phyloP scores from a whole-genome alignment of 2,329 filamentous ascomycete genomes.

The Pestalotiopsis sp. region DNA sequence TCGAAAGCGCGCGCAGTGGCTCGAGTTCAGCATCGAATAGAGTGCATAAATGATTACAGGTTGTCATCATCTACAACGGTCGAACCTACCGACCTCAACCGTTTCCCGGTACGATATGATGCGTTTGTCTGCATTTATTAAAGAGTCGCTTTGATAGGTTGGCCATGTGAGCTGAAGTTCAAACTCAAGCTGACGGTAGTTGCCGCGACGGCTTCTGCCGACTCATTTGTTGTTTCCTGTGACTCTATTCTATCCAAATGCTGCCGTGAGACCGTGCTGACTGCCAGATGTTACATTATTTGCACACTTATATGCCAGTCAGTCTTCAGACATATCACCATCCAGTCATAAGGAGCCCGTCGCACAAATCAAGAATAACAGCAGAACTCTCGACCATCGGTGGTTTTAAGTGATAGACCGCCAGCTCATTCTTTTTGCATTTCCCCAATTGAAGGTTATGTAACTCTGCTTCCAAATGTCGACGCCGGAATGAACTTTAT shows the following conservation, averaged over 20 bases:
- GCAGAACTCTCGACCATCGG: not conserved
- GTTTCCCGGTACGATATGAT: not conserved
- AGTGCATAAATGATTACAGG: not conserved
- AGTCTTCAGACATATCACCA: too few species aligned
- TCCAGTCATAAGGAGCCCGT: too few species aligned
- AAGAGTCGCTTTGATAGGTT: not conserved
- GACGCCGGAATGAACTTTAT: too few species aligned
- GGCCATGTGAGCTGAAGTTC: not conserved
- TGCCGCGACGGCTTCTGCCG: not conserved
- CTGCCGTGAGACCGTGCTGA: not conserved
- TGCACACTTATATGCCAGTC: too few species aligned
- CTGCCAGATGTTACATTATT: too few species aligned
- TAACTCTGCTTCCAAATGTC: too few species aligned
- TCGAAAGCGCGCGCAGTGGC: not conserved
- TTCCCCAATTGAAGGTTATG: too few species aligned
- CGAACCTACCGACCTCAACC: not conserved
- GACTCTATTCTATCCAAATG: not conserved
- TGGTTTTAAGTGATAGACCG: not conserved
- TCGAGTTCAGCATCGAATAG: not conserved
- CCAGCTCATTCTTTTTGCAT: too few species aligned
- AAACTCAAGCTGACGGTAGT: not conserved
- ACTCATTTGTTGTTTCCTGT: not conserved
- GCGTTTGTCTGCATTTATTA: not conserved
- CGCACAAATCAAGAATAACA: too few species aligned
- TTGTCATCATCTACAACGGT: not conserved